A percentile compares a stretch with the other conserved stretches of the same genome.
These are phyloP conservation scores for Eragrostis curvula DNA, from an alignment of 176 grass and related monocot genomes.

Conservation along the genomic window DNA sequence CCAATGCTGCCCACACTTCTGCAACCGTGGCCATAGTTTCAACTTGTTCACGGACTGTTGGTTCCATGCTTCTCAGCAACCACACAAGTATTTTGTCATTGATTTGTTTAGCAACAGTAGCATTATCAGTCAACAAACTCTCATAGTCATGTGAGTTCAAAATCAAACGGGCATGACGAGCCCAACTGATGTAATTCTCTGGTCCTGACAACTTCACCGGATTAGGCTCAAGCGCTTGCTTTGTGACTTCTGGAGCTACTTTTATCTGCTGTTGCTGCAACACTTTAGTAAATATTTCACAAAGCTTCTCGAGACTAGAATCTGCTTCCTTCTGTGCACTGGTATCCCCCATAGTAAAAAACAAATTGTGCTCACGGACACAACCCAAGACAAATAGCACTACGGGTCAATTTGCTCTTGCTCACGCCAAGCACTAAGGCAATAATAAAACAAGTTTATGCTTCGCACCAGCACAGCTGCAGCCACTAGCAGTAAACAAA, in stretches of 20 bases:
- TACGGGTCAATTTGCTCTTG: too few relatives aligned
- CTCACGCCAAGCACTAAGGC: too few relatives aligned
- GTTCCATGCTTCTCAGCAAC: background rate
- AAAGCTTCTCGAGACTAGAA: background rate
- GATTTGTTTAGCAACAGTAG: background rate
- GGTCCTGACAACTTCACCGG: background rate
- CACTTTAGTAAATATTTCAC: background rate
- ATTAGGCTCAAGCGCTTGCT: background rate
- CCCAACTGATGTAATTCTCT: background rate
- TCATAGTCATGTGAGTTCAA: background rate
- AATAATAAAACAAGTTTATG: too few relatives aligned
- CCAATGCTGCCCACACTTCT: background rate
- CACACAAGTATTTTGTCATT: constrained; percentile 2
- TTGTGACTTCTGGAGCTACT: background rate
- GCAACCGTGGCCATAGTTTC: background rate
- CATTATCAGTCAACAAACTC: background rate
- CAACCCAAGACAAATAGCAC: too few relatives aligned
- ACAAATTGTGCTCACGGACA: too few relatives aligned
- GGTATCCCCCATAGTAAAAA: too few relatives aligned
- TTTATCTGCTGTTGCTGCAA: background rate
- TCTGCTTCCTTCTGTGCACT: too few relatives aligned
- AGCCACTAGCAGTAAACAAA: too few relatives aligned
- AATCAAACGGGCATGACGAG: background rate
- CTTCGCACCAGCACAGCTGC: too few relatives aligned
- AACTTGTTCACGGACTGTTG: background rate